A percentile compares a stretch with the other conserved stretches of the same genome.
Evolutionary conservation across 805 yeast species (phyloP).

Genomic region (Teunomyces lycoperdinae): DNA sequence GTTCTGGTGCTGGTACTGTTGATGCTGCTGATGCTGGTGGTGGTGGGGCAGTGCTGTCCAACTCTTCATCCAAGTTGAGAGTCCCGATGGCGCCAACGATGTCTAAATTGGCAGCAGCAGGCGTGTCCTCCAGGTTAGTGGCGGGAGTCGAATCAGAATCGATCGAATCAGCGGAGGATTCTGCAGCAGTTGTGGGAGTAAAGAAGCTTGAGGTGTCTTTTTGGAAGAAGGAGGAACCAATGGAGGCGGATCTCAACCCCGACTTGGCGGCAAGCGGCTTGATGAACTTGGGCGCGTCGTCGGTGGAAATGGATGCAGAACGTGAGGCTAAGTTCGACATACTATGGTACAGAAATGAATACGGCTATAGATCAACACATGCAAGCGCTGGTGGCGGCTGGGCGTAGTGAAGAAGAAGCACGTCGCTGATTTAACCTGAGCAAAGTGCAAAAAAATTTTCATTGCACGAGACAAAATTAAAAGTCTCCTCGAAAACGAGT

Average conservation of each 20-base stretch:
- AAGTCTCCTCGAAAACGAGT: not conserved
- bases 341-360: conserved; percentile 4
- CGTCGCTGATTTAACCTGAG: not conserved
- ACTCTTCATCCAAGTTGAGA: conserved; percentile 44
- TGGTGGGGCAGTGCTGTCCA: not conserved
- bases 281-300: conserved; percentile 5
- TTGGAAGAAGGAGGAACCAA: conserved; percentile 25
- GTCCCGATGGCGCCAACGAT: conserved; percentile 48
- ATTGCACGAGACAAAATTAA: not conserved
- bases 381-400: conserved; percentile 1
- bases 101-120: conserved; percentile 26
- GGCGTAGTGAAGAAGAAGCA: not conserved
- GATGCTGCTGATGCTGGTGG: not conserved
- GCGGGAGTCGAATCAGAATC: not conserved
- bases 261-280: conserved; percentile 5
- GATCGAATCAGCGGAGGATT: conserved; percentile 5
- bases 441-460: conserved; percentile 2
- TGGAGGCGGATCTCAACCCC: conserved; percentile 18
- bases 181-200: conserved; percentile 9
- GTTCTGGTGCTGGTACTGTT: not conserved
- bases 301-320: conserved; percentile 18
- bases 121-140: too few species aligned
- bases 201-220: conserved; percentile 24
- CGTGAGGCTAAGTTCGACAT: conserved; percentile 19
- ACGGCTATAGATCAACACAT: not conserved